Evolutionary conservation across 2,329 filamentous ascomycete species (phyloP), one percentile per base, ranked within the genome.

Genomic region (Ophiostoma perfectum): DNA sequence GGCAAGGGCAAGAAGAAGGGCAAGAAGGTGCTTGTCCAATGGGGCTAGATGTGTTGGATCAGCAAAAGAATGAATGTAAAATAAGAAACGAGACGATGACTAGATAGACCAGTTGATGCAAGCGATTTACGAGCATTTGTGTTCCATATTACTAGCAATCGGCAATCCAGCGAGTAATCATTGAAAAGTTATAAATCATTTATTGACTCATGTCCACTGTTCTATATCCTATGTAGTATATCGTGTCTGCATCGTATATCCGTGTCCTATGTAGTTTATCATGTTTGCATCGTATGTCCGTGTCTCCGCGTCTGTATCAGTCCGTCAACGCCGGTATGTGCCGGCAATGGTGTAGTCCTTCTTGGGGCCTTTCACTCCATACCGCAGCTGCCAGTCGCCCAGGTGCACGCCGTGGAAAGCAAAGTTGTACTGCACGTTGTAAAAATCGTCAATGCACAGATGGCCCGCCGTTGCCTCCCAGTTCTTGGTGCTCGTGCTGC

Each of bases 371-470:
- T 83, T 85, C 1, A 92, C 90, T 1, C 81, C 82, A 73, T 92
- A 91, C 66, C 80, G 83, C 62, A 90, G 80, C 42, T 77, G 82
- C 85, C 88, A 91, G 39, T 81, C 77, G 66, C 76, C 75, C 72
- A 92, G 73, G 60, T 83, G 83, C 1, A 88, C 80, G 12, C 84
- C 86, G 64, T 81, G 76, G 72, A 88, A 90, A 8, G 76, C 77
- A 76, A 93, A 93, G 70, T 86, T 82, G 76, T 92, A 92, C 62
- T 81, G 79, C 55, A 90, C 88, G 68, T 90, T 82, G 74, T 93
- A 93, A 72, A 86, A 86, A 74, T 93, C 90, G 39, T 89, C 82
- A 36, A 87, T 82, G 75, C 90, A 93, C 27, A 91, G 78, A 75
- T 93, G 90, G 12, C 86, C 84, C 0, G 88, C 87, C 72, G 82